Base-by-base conservation (phyloP, 257 asterid species). In the Cordia subcordata region DNA sequence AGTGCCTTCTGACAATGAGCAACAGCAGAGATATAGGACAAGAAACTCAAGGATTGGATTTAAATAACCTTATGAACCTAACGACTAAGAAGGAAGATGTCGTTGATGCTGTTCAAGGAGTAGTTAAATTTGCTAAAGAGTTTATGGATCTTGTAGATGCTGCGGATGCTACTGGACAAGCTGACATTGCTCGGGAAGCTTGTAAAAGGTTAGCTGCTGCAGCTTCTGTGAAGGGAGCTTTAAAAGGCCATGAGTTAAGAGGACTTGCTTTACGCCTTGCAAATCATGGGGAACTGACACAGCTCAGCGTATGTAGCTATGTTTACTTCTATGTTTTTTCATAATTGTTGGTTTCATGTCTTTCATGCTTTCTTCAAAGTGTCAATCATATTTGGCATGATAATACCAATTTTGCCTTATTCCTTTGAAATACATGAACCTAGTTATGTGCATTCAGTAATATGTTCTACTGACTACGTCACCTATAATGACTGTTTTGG, bases 131-230 rank as follows among this genome's bases (percentile, higher is more conserved):
- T 80, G 97, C 96, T 8, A 86, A 81, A 79, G 99, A 93, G 81
- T 93, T 89, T 62, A 75, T 82, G 65, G 95, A 93, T 45, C 89
- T 93, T 51, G 83, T 86, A 63, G 99, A 93, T 83, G 96, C 99
- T 70, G 99, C 99, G 33, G 99, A 93, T 85, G 99, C 99, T 60
- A 93, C 99, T 53, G 99, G 79, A 65, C 99, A 93, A 79, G 89
- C 79, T 72, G 99, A 89, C 38, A 93, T 86, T 71, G 99, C 96
- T 62, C 97, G 99, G 18, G 99, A 93, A 71, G 97, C 99, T 72
- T 90, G 87, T 44, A 93, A 89, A 81, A 79, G 97, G 68, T 73
- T 93, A 75, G 99, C 97, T 72, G 97, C 99, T 61, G 99, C 99
- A 20, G 99, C 94, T 69, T 86, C 97, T 17, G 89, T 93, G 59